These are phyloP conservation scores for Camelina neglecta DNA, from an alignment of 345 rosid genomes.

Conservation along the genomic window DNA sequence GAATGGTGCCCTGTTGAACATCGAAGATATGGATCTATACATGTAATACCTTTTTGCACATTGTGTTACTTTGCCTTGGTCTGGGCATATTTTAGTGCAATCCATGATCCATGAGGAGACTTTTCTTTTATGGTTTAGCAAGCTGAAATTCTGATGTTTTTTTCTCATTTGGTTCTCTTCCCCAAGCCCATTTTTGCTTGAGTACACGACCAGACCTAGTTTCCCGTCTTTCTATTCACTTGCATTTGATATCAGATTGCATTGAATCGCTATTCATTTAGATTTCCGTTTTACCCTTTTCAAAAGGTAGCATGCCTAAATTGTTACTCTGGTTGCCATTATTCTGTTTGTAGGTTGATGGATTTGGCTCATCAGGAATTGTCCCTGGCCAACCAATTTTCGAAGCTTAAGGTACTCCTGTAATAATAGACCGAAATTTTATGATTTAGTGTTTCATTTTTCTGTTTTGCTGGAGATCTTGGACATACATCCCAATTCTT, in stretches of 20 bases:
- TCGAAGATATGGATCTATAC: constrained; percentile 95
- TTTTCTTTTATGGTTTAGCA: constrained; percentile 1
- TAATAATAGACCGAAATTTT: not conserved
- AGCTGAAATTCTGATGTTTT: constrained; percentile 29
- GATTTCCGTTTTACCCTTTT: constrained; percentile 12
- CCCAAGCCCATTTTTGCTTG: constrained; percentile 19
- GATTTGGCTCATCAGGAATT: constrained; percentile 91
- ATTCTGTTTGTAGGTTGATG: constrained; percentile 64
- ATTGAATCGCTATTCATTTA: not conserved
- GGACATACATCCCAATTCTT: constrained; percentile 16
- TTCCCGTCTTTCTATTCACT: constrained; percentile 6
- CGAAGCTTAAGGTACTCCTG: constrained; percentile 74
- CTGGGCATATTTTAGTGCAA: constrained; percentile 10
- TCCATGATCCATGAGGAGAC: constrained; percentile 6
- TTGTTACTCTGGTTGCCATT: constrained; percentile 13
- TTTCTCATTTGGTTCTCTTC: constrained; percentile 11
- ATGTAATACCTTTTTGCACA: constrained; percentile 58
- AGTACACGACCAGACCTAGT: constrained; percentile 19
- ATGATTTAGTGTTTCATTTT: not conserved
- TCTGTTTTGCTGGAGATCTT: constrained; percentile 21
- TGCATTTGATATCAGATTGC: constrained; percentile 13
- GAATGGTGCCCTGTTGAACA: constrained; percentile 94
- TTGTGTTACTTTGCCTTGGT: constrained; percentile 22
- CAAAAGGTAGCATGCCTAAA: constrained; percentile 16
- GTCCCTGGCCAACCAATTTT: constrained; percentile 87